Percentiles rank a stretch among this genome's conserved stretches.
Evolutionary conservation across 441 rosid genomes (phyloP).

Genomic region (Dalechampia spathulata): DNA sequence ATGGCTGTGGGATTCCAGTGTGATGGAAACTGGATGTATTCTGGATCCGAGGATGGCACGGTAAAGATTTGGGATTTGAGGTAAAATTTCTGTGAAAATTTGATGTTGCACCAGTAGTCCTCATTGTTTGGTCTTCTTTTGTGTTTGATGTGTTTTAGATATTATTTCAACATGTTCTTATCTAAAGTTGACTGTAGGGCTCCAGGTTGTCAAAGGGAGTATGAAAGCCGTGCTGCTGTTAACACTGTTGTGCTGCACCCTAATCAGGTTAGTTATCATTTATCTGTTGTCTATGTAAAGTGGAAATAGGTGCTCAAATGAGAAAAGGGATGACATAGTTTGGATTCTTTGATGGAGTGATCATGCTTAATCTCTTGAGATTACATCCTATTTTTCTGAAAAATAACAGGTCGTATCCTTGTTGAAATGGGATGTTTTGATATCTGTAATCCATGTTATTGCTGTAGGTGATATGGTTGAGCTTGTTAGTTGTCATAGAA

Average conservation of each 20-base stretch:
- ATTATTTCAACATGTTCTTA: conserved; percentile 3
- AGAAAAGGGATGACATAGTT: background rate
- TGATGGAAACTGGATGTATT: conserved; percentile 99
- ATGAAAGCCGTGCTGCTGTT: conserved; percentile 92
- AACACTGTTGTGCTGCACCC: conserved; percentile 93
- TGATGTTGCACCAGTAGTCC: background rate
- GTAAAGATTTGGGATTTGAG: conserved; percentile 97
- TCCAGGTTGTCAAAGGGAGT: conserved; percentile 94
- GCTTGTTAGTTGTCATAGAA: background rate
- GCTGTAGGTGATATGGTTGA: background rate
- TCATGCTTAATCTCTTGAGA: background rate
- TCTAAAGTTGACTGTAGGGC: conserved; percentile 47
- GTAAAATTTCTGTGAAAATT: conserved; percentile 18
- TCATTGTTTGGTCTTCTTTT: background rate
- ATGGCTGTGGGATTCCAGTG: conserved; percentile 97
- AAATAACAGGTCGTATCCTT: background rate
- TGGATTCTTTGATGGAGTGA: background rate
- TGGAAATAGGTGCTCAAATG: background rate
- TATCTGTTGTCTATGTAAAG: background rate
- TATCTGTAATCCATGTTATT: background rate
- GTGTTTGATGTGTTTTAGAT: conserved; percentile 1
- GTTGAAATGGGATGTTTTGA: background rate
- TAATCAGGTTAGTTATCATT: conserved; percentile 57
- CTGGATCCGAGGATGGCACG: conserved; percentile 97
- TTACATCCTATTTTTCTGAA: too few species aligned